These are phyloP conservation scores for Aspergillus chevalieri DNA, from an alignment of 2,329 filamentous ascomycete genomes.

Conservation along the genomic window DNA sequence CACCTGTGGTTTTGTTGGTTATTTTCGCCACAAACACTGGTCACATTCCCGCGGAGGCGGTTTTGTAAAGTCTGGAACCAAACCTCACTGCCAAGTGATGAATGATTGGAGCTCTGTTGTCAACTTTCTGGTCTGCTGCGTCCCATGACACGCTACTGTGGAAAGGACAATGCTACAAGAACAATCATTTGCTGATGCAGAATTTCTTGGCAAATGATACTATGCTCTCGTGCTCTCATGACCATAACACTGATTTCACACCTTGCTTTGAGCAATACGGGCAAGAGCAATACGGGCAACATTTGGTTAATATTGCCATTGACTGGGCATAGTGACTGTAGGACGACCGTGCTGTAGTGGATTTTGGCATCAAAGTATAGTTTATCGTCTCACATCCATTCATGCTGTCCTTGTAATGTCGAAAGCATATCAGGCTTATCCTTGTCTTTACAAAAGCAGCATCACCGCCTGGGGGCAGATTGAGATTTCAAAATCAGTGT, in stretches of 20 bases:
- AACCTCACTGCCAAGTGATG: neutral
- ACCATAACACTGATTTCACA: too few species aligned
- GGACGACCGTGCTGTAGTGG: neutral
- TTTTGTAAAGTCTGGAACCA: neutral
- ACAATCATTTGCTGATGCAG: neutral
- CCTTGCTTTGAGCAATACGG: too few species aligned
- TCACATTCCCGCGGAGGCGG: neutral
- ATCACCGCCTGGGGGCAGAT: too few species aligned
- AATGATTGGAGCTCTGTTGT: neutral
- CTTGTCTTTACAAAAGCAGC: too few species aligned
- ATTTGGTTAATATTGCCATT: too few species aligned
- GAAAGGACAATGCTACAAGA: neutral
- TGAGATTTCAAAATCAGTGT: too few species aligned
- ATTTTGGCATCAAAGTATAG: neutral
- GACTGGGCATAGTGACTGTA: neutral
- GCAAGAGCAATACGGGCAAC: too few species aligned
- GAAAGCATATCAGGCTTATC: too few species aligned
- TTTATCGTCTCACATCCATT: neutral
- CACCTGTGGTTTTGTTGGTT: neutral
- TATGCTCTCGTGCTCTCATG: too few species aligned
- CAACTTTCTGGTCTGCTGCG: neutral
- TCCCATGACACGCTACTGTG: neutral
- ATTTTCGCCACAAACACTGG: neutral
- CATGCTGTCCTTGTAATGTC: too few species aligned
- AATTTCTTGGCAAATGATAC: too few species aligned